phyloP scores from a whole-genome alignment of 2,329 filamentous ascomycete genomes.

The Emergomyces orientalis region DNA sequence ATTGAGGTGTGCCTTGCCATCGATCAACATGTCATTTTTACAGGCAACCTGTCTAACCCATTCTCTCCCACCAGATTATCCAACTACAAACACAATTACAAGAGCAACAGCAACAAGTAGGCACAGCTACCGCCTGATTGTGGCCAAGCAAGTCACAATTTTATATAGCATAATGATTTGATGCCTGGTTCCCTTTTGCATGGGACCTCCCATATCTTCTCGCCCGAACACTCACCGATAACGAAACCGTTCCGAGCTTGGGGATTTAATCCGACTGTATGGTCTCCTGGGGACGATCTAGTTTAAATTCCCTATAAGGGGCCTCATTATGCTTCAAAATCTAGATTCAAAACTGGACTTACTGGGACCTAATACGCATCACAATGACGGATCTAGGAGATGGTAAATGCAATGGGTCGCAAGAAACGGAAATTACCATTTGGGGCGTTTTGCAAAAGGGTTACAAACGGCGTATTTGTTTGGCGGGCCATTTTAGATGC shows the following conservation, averaged over 20 bases:
- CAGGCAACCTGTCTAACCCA: constrained; percentile 14
- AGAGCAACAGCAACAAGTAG: constrained; percentile 27
- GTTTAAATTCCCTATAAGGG: neutral
- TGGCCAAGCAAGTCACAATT: neutral
- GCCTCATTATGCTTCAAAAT: neutral
- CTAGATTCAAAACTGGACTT: neutral
- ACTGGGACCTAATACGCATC: neutral
- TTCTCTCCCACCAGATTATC: constrained; percentile 24
- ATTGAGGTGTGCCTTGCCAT: constrained; percentile 44
- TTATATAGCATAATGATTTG: neutral
- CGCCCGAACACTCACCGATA: neutral
- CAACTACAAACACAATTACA: constrained; percentile 29
- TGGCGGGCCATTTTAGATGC: neutral
- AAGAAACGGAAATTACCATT: neutral
- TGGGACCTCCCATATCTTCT: neutral
- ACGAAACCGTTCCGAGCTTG: neutral
- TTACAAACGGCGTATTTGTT: neutral
- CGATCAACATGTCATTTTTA: neutral
- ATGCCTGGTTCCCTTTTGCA: neutral
- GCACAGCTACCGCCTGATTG: constrained; percentile 25
- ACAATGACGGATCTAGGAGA: neutral
- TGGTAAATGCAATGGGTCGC: neutral
- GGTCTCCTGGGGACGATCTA: neutral
- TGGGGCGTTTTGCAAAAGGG: neutral
- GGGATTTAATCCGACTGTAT: neutral